Evolutionary conservation across 805 yeast genomes (phyloP).

Genomic region (Metschnikowia sp.): DNA sequence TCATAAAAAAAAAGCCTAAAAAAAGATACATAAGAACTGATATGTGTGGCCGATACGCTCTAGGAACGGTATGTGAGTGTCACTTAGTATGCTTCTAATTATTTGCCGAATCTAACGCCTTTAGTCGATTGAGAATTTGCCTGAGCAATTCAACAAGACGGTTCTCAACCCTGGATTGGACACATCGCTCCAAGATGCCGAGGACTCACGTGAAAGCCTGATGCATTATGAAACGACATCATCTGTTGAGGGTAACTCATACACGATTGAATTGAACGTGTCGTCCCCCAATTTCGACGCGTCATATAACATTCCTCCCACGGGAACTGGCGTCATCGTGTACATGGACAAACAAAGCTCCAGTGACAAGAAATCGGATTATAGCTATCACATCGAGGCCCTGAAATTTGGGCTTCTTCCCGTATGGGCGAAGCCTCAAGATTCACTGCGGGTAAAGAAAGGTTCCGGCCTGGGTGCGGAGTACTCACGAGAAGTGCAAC

Average conservation of each 20-base stretch:
- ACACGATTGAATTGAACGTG: slow-evolving; percentile 6
- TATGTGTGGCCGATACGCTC: slow-evolving; percentile 20
- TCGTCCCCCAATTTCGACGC: slow-evolving; percentile 21
- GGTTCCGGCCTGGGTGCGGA: slow-evolving; percentile 16
- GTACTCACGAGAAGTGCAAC: slow-evolving; percentile 31
- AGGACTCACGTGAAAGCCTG: not conserved
- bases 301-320: slow-evolving; percentile 63
- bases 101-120: not conserved
- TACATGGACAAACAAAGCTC: slow-evolving; percentile 16
- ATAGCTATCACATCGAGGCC: slow-evolving; percentile 33
- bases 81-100: not conserved
- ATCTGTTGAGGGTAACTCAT: slow-evolving; percentile 1
- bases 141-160: slow-evolving; percentile 9
- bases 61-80: slow-evolving; percentile 15
- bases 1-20: too few species aligned
- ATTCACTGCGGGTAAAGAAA: slow-evolving; percentile 24
- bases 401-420: slow-evolving; percentile 88
- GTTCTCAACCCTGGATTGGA: slow-evolving; percentile 5
- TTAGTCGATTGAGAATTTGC: slow-evolving; percentile 15
- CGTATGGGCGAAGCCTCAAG: slow-evolving; percentile 51
- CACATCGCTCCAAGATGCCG: not conserved
- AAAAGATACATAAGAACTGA: not conserved
- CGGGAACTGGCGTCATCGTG: slow-evolving; percentile 45
- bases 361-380: not conserved
- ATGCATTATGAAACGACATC: slow-evolving; percentile 7